A percentile compares a stretch with the other conserved stretches of the same genome.
These are phyloP conservation scores for Microbotryum lychnidis-dioicae DNA, from an alignment of 1,284 basidiomycete species.

Conservation along the genomic window DNA sequence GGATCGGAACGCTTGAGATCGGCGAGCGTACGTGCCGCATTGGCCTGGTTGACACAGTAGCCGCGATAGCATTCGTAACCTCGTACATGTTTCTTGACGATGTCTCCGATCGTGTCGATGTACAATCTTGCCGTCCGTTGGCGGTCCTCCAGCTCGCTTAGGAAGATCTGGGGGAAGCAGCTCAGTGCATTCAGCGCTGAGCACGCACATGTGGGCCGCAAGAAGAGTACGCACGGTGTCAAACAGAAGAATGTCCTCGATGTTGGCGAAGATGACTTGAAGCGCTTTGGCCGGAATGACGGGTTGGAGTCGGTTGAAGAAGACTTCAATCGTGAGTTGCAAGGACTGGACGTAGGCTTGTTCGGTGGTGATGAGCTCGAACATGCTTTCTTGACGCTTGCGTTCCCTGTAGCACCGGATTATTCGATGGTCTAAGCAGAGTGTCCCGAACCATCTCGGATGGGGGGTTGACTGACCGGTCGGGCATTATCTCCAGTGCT, in stretches of 20 bases:
- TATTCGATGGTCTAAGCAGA: too few relatives aligned
- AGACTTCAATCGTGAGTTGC: constrained; percentile 80
- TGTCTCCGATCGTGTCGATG: constrained; percentile 76
- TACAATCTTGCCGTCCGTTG: constrained; percentile 86
- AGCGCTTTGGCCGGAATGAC: constrained; percentile 69
- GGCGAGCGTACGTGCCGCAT: constrained; percentile 68
- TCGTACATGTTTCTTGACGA: constrained; percentile 63
- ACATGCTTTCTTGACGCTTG: constrained; percentile 80
- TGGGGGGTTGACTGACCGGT: constrained; percentile 17
- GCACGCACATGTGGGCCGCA: neutral
- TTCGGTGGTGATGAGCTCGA: constrained; percentile 85
- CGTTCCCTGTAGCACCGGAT: constrained; percentile 50
- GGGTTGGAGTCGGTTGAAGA: constrained; percentile 68
- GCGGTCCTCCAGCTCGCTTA: constrained; percentile 77
- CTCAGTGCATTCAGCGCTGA: constrained; percentile 11
- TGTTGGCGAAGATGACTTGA: constrained; percentile 80
- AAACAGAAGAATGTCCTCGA: constrained; percentile 79
- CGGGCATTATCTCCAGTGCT: constrained; percentile 66
- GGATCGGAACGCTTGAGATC: constrained; percentile 61
- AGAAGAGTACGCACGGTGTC: constrained; percentile 56
- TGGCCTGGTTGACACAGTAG: constrained; percentile 82
- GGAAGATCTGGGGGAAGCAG: constrained; percentile 51
- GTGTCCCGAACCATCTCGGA: too few relatives aligned
- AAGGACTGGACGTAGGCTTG: constrained; percentile 76
- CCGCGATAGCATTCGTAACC: constrained; percentile 58